Evolutionary conservation across 2,329 filamentous ascomycete genomes (phyloP), one percentile per base, ranked within the genome.

Genomic region (Proliferodiscus dingleyae): DNA sequence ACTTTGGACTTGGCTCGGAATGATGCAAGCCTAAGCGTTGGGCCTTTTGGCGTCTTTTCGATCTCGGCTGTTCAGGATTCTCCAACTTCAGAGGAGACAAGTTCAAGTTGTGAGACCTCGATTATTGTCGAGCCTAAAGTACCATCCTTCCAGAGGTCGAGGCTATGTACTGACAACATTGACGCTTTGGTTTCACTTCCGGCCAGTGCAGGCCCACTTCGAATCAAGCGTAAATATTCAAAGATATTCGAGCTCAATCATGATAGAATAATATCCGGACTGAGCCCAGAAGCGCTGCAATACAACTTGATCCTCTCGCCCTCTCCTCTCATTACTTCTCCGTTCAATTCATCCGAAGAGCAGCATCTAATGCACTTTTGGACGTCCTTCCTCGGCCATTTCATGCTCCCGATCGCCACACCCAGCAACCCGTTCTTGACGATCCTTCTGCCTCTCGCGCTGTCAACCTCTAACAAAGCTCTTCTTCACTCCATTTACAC

Each of bases 281-380:
- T n/a, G n/a, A n/a, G n/a, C n/a, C n/a, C n/a, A n/a, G n/a, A n/a
- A n/a, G n/a, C n/a, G n/a, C n/a, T n/a, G n/a, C n/a, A n/a, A n/a
- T n/a, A n/a, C n/a, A n/a, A n/a, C n/a, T n/a, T n/a, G n/a, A n/a
- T n/a, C n/a, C 32, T 16, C 32, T 9, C 16, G 16, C 13, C 13
- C 13, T 34, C 32, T 15, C 16, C 19, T 8, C 13, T 19, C 16
- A 18, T 9, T 18, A 19, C 39, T 11, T 21, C 22, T 3, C 23
- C 16, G 18, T n/a, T 21, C 11, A 11, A 30, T 19, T 2, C 24
- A 8, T 19, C 10, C 10, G 18, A 41, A 33, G 39, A 32, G 3
- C 24, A 16, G 7, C 39, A 24, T 18, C 39, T 41, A 7, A 41
- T 41, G 24, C 23, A 32, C 28, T 41, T 19, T n/a, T 41, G 39